phyloP scores from a whole-genome alignment of 2,329 filamentous ascomycete genomes.

The Stagonosporopsis vannaccii region DNA sequence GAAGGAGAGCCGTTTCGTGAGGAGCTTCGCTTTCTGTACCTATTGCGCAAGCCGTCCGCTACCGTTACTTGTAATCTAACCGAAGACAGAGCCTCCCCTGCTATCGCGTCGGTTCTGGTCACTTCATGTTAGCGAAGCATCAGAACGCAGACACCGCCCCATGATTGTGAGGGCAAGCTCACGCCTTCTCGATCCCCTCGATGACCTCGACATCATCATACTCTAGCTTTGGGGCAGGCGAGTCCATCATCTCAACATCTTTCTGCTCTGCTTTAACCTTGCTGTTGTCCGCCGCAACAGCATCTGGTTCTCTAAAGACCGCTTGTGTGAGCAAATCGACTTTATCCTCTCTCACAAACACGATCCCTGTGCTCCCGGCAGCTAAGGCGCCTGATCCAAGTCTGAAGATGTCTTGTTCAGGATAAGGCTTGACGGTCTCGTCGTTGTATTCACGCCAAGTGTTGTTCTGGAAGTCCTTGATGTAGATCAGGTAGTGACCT shows the following conservation, averaged over 20 bases:
- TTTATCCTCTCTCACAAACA: slow-evolving; percentile 76
- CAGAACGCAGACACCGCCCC: not conserved
- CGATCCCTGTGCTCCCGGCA: slow-evolving; percentile 67
- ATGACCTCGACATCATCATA: slow-evolving; percentile 31
- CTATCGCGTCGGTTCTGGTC: not conserved
- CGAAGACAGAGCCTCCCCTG: not conserved
- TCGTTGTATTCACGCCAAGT: slow-evolving; percentile 97
- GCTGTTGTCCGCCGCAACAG: not conserved
- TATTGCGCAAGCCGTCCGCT: not conserved
- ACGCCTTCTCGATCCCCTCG: slow-evolving; percentile 39
- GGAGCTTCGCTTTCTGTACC: slow-evolving; percentile 5
- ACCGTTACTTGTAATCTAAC: not conserved
- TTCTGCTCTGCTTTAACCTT: not conserved
- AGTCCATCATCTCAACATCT: slow-evolving; percentile 22
- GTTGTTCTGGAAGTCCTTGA: slow-evolving; percentile 81
- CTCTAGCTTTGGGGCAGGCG: slow-evolving; percentile 3
- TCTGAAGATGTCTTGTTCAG: slow-evolving; percentile 71
- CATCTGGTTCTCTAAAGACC: slow-evolving; percentile 45
- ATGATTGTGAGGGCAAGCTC: slow-evolving; percentile 16
- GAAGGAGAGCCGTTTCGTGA: slow-evolving; percentile 3
- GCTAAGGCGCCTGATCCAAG: slow-evolving; percentile 65
- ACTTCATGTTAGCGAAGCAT: not conserved
- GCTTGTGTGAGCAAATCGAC: slow-evolving; percentile 67
- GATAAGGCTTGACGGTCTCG: slow-evolving; percentile 74
- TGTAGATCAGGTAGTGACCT: slow-evolving; percentile 97